phyloP scores from a whole-genome alignment of 371 early-diverging fungal species.

The Mucor racemosus region DNA sequence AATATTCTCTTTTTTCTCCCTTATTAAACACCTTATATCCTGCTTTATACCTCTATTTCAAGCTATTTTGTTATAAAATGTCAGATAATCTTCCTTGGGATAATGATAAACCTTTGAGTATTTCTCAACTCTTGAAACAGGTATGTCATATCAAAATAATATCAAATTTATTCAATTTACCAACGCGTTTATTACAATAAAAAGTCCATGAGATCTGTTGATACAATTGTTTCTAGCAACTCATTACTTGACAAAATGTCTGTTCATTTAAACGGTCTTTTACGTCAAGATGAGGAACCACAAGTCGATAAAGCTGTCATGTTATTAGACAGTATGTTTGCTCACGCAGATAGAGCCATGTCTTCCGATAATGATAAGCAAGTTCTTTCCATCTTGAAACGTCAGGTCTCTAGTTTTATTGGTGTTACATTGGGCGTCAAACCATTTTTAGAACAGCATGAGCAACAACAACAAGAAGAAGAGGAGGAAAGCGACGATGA shows the following conservation, averaged over 20 bases:
- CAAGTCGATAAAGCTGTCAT: slow-evolving; percentile 17
- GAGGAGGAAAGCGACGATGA: slow-evolving; percentile 25
- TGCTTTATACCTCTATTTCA: background rate
- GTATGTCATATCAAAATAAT: slow-evolving; percentile 4
- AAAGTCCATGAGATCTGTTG: slow-evolving; percentile 34
- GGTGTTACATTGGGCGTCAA: slow-evolving; percentile 31
- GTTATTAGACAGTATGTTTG: slow-evolving; percentile 39
- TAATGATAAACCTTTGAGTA: slow-evolving; percentile 24
- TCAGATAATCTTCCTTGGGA: slow-evolving; percentile 29
- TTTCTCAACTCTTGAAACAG: slow-evolving; percentile 29
- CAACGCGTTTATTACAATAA: background rate
- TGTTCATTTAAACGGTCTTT: slow-evolving; percentile 26
- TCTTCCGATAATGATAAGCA: slow-evolving; percentile 47
- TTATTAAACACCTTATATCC: background rate
- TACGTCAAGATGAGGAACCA: slow-evolving; percentile 17
- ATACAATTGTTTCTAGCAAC: slow-evolving; percentile 14
- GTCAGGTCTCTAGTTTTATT: slow-evolving; percentile 27
- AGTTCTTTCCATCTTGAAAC: slow-evolving; percentile 33
- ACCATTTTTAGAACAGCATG: slow-evolving; percentile 20
- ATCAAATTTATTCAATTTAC: background rate
- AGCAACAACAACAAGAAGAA: slow-evolving; percentile 1
- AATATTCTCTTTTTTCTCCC: background rate
- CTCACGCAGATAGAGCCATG: slow-evolving; percentile 43
- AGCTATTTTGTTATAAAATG: slow-evolving; percentile 6
- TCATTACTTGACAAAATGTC: slow-evolving; percentile 28